Evolutionary conservation across 805 yeast genomes (phyloP).

Genomic region (Candida ipomoeae): DNA sequence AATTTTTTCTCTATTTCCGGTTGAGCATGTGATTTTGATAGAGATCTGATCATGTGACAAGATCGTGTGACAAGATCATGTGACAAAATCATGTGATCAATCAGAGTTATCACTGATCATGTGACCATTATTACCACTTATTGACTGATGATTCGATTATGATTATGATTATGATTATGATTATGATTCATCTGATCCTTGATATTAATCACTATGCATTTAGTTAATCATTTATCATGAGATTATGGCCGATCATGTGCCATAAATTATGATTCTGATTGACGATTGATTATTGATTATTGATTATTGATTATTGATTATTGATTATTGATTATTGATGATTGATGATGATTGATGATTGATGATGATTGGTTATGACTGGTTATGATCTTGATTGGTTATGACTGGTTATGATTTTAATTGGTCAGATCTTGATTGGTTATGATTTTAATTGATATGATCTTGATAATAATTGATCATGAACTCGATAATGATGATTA

Average conservation of each 20-base stretch:
- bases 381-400: background rate
- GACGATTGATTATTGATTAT: background rate
- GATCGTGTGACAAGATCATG: background rate
- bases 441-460: background rate
- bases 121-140: background rate
- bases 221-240: too few relatives aligned
- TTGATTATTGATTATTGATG: conserved; percentile 3
- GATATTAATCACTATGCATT: too few relatives aligned
- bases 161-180: too few relatives aligned
- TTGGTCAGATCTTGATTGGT: background rate
- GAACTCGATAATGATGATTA: background rate
- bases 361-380: background rate
- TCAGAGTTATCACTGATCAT: background rate
- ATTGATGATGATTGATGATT: background rate
- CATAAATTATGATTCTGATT: background rate
- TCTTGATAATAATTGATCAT: too few relatives aligned
- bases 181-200: background rate
- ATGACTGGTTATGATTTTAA: background rate
- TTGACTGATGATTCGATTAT: too few relatives aligned
- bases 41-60: background rate
- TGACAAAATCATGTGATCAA: too few relatives aligned
- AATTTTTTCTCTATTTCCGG: background rate
- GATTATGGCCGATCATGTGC: too few relatives aligned
- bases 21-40: background rate
- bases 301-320: background rate